phyloP scores from a whole-genome alignment of 1,284 basidiomycete genomes.

The Schizopora paradoxa region DNA sequence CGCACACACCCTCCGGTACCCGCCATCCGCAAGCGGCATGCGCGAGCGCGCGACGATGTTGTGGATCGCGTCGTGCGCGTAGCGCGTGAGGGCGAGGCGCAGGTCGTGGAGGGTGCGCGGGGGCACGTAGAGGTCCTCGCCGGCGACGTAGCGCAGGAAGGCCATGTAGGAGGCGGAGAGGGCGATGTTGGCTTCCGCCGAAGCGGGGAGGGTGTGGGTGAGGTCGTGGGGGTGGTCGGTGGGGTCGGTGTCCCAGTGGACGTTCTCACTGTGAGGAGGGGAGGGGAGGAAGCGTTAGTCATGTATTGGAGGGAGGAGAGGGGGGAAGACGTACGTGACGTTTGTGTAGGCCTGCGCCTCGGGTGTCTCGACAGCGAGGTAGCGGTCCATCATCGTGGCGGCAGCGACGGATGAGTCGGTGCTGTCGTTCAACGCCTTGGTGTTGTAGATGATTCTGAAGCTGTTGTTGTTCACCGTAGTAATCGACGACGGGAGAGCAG shows the following conservation, averaged over 20 bases:
- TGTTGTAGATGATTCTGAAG: too few species aligned
- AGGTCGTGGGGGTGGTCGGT: slow-evolving; percentile 26
- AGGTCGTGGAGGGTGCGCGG: slow-evolving; percentile 61
- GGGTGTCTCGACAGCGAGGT: slow-evolving; percentile 64
- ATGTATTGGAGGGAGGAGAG: slow-evolving; percentile 14
- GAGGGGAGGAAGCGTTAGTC: slow-evolving; percentile 18
- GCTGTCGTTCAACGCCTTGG: neutral
- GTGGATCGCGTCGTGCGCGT: slow-evolving; percentile 73
- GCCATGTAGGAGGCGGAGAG: slow-evolving; percentile 48
- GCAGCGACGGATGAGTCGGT: neutral
- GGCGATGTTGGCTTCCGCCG: slow-evolving; percentile 68
- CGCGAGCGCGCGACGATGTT: slow-evolving; percentile 69
- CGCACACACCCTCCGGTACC: slow-evolving; percentile 70
- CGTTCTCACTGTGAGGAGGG: slow-evolving; percentile 50
- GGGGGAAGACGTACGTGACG: slow-evolving; percentile 47
- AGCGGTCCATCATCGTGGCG: slow-evolving; percentile 50
- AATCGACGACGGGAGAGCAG: too few species aligned
- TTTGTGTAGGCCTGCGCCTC: slow-evolving; percentile 68
- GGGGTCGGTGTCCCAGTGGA: slow-evolving; percentile 61
- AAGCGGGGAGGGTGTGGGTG: too few species aligned
- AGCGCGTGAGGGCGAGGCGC: slow-evolving; percentile 34
- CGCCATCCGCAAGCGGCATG: slow-evolving; percentile 56
- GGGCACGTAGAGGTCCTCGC: slow-evolving; percentile 59
- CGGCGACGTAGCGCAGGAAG: slow-evolving; percentile 34
- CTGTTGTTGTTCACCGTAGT: too few species aligned